Evolutionary conservation across 352 stramenopile species (phyloP).

Genomic region (Globisporangium emineosum): DNA sequence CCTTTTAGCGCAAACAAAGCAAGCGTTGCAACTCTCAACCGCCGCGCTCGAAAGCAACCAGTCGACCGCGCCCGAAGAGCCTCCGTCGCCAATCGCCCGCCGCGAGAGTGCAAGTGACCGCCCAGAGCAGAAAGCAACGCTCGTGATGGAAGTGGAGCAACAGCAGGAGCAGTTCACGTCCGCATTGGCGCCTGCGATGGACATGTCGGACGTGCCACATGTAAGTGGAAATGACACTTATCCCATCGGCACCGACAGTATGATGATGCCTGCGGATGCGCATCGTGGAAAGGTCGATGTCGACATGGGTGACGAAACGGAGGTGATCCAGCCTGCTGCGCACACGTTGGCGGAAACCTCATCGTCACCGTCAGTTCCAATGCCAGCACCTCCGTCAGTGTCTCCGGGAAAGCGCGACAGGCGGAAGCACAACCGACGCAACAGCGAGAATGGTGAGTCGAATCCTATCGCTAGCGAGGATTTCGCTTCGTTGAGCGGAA

Average conservation of each 20-base stretch:
- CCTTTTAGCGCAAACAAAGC: not conserved
- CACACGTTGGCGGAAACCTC: conserved; percentile 9
- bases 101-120: not conserved
- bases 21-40: not conserved
- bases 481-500: not conserved
- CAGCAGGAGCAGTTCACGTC: not conserved
- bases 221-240: not conserved
- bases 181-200: not conserved
- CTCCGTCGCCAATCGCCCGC: no score
- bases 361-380: not conserved
- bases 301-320: not conserved
- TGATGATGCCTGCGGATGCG: not conserved
- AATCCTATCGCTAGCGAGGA: not conserved
- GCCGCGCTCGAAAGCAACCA: not conserved
- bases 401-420: not conserved
- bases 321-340: not conserved
- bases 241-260: not conserved
- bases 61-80: not conserved
- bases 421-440: not conserved
- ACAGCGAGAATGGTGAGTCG: not conserved
- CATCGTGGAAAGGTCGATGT: not conserved
- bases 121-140: not conserved
- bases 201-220: not conserved
- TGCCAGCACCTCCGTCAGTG: not conserved
- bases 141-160: conserved; percentile 9